Base-by-base conservation (phyloP, 2,329 filamentous ascomycete genomes). In the Alternaria conjuncta region DNA sequence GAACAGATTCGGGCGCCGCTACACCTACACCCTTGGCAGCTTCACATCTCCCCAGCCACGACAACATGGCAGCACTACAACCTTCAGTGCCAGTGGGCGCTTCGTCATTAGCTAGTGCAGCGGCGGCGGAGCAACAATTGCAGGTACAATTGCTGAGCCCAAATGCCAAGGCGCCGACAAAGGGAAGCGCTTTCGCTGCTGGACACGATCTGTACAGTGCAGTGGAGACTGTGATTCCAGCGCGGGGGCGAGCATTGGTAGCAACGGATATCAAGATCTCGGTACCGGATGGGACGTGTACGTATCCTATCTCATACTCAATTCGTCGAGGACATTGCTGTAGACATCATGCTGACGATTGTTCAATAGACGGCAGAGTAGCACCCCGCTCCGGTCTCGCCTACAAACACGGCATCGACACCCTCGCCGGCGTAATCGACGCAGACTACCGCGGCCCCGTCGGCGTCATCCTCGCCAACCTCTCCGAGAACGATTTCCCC, bases 371-470 rank as follows among this genome's bases (percentile, higher is more conserved):
- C 79, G 95, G 95, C 70, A 91, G 94, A 61, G 89, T 97, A 59
- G 94, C 94, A 4, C 94, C 94, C 10, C 92, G 94, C 69, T 96
- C 92, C n/a, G 94, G 94, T 51, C 90, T 97, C 36, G 95, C 95
- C 3, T 86, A 90, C 64, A 99, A 99, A 84, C 89, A 98, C 84
- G 96, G 94, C 82, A 98, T 99, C 79, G 94, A 97, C 80, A 96
- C 92, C 0, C 94, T 96, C 66, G 96, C 96, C 0, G 96, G 96
- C 58, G 96, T 99, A 68, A 98, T 99, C 74, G 96, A 99, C 81
- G 94, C 95, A 32, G 96, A 99, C 82, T 99, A 99, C 84, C 88
- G 96, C 36, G 96, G 96, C 20, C 92, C 92, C 71, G 91, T 99
- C 75, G 97, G 96, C 85, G 92, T 99, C 25, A 86, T 99, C 70